Evolutionary conservation across 176 grass and related monocot species (phyloP), one percentile per base, ranked within the genome.

Genomic region (Triticum turgidum): DNA sequence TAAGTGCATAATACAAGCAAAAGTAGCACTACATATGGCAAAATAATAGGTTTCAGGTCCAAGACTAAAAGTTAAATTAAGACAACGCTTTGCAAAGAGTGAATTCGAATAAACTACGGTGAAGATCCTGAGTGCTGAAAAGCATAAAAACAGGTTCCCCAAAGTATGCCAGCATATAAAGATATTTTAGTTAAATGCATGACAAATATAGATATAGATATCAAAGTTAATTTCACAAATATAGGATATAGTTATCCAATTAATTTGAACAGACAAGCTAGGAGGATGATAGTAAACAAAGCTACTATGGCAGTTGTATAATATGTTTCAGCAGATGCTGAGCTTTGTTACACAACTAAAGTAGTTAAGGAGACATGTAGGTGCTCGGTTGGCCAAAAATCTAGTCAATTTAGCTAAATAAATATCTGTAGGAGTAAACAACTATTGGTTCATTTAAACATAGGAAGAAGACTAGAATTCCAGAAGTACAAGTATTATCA

Each of bases 21-120:
- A 79, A 80, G 44, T 21, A 66, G 56, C 5, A 18, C 27, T 8
- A 63, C 1, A 8, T 78, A n/a, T 71, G 22, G 47, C 3, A 29
- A 70, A 76, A 41, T 3, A 49, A 83, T 41, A 34, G 18, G 6
- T 78, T 71, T 4, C 9, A 70, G 63, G 21, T 69, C 34, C 42
- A 85, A 77, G 13, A 81, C n/a, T 81, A 42, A 68, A 68, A 69
- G 30, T 8, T 67, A 69, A 61, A 30, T 83, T 82, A 83, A 69
- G 63, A 83, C n/a, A 18, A 45, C 18, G 41, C 37, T 41, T 62
- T 59, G 14, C 54, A 56, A 24, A 58, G 68, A 83, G 47, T 73
- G 13, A 42, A 42, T 33, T 83, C 5, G 22, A 51, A 73, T 71
- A 41, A 56, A 73, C 34, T 72, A 73, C 35, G 12, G 67, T 39